Evolutionary conservation across 75 land plant species (phyloP), one percentile per base, ranked within the genome.

Genomic region (Pseudotsuga menziesii): DNA sequence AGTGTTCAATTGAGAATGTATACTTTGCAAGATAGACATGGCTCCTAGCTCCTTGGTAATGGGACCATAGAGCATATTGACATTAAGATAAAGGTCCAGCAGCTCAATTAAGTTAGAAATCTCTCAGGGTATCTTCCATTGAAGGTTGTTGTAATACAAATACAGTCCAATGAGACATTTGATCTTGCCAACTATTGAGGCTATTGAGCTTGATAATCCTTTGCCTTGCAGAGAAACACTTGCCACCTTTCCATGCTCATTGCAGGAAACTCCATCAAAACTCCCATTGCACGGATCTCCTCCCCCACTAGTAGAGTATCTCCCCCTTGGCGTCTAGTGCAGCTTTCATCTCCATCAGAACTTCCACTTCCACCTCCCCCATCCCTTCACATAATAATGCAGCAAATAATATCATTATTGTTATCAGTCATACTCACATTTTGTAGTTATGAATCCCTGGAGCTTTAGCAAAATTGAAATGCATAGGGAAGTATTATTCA

Each of bases 1-100:
- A 6, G 7, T 7, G 52, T 44, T 44, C 1, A 11, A 44, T 8
- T 8, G 7, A 44, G 52, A 8, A 11, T 44, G 11, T 44, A 44
- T 81, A 93, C 99, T 97, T 96, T 92, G 92, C 25, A 96, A 80
- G 78, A 79, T 86, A 17, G 80, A 54, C 88, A 97, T 85, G 59
- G 75, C 74, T 1, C 98, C 93, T 25, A 96, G 83, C 84, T 96
- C 86, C 25, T 79, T 58, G 60, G 99, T 97, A 60, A 96, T 90
- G 59, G 14, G 54, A n/a, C 98, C 98, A 12, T 91, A 83, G 60
- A 96, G 84, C 44, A 79, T 78, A 70, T 96, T 96, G 20, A 89
- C 85, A 80, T 94, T 83, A 20, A 96, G 90, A 74, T 94, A 94
- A 27, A 96, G 82, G 61, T 96, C 97, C 7, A 86, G 55, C 48